Evolutionary conservation across 2,329 filamentous ascomycete species (phyloP).

Genomic region (Penicillium sp.): DNA sequence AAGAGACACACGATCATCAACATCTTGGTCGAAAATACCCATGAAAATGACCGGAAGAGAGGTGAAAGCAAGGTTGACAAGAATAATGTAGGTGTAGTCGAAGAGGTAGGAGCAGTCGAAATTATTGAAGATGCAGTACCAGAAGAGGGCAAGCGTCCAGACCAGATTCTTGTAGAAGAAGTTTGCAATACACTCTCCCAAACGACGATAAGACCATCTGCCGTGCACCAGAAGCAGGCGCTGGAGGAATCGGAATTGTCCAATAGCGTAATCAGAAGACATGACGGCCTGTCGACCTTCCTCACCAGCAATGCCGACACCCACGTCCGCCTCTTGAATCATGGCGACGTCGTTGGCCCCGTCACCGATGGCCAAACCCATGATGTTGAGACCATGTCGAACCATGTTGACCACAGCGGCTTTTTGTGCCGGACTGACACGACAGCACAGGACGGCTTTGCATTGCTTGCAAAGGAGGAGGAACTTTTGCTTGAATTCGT

Average conservation of each 20-base stretch:
- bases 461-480: slow-evolving; percentile 94
- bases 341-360: slow-evolving; percentile 95
- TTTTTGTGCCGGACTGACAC: slow-evolving; percentile 94
- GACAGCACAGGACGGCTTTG: slow-evolving; percentile 91
- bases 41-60: slow-evolving; percentile 91
- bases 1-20: slow-evolving; percentile 86
- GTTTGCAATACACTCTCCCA: slow-evolving; percentile 91
- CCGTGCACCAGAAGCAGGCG: slow-evolving; percentile 83
- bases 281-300: slow-evolving; percentile 90
- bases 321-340: slow-evolving; percentile 97
- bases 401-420: slow-evolving; percentile 96
- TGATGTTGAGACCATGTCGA: slow-evolving; percentile 88
- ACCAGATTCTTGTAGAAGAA: slow-evolving; percentile 99
- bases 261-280: slow-evolving; percentile 94
- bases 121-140: slow-evolving; percentile 93
- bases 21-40: slow-evolving; percentile 95
- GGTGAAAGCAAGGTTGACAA: slow-evolving; percentile 96
- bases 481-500: slow-evolving; percentile 82
- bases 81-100: slow-evolving; percentile 94
- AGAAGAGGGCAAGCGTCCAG: slow-evolving; percentile 94
- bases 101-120: slow-evolving; percentile 96
- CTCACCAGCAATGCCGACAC: slow-evolving; percentile 88
- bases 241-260: slow-evolving; percentile 84
- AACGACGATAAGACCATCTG: slow-evolving; percentile 89
- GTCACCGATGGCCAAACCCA: slow-evolving; percentile 89